Base-by-base conservation (phyloP, 441 rosid genomes). In the Bruguiera hainesii region DNA sequence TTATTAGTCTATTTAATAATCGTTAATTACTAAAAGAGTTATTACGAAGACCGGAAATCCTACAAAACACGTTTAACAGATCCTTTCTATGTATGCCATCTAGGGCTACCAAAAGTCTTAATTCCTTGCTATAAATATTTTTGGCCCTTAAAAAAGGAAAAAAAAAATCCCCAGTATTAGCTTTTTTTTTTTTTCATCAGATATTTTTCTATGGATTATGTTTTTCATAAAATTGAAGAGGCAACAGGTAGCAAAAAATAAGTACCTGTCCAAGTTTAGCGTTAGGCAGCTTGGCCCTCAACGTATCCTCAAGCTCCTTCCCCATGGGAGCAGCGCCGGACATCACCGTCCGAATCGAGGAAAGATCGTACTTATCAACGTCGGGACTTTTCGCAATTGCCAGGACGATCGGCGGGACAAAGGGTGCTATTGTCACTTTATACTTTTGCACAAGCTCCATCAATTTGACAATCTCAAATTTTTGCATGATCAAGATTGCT, bases 261-360 rank as follows among this genome's bases (percentile, higher is more conserved):
- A 68, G 25, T 66, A 84, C 93, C 90, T 87, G 93, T 39, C 93
- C 93, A 37, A 87, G 83, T 62, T 63, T 80, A 46, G 89, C 90
- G 13, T 81, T 71, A 2, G 88, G 87, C 19, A 87, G 80, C 75
- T 78, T 87, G 59, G 81, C 80, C 31, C 87, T 71, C 3, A 84
- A 75, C 1, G 75, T 39, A 67, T 85, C 89, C 75, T 87, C 93
- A 19, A 87, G 87, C 71, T 84, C 87, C 79, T 83, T 83, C 26
- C 93, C 86, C 87, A 87, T 76, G 0, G 93, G 89, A 8, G 90
- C 90, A 8, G 84, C 93, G 1, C 90, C 90, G 13, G 87, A 87
- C 72, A 82, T 66, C 26, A 85, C 76, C 20, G 48, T 84, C 77
- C 88, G 67, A 3, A 87, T 71, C 1, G 90, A 85, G 2, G 88